phyloP scores from a whole-genome alignment of 345 rosid species.

The Pugionium dolabratum region DNA sequence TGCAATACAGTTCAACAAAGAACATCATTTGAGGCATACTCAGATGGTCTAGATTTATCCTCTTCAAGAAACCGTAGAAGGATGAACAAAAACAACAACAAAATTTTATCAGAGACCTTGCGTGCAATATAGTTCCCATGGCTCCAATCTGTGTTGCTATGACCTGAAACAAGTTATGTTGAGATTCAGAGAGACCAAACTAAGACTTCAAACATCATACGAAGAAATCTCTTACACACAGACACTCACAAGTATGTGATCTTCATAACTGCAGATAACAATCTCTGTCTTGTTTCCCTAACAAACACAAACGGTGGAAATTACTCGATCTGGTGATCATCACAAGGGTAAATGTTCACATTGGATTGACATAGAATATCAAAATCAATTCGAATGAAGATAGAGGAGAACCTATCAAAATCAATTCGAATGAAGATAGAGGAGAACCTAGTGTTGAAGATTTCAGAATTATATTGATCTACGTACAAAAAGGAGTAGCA shows the following conservation, averaged over 20 bases:
- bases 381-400: not conserved
- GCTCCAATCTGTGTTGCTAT: constrained; percentile 84
- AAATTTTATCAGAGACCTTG: constrained; percentile 43
- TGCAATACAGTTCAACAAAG: not conserved
- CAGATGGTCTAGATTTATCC: not conserved
- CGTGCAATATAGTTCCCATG: constrained; percentile 83
- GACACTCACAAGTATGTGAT: constrained; percentile 82
- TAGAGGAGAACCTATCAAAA: not conserved
- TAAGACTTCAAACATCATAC: not conserved
- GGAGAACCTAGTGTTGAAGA: not conserved
- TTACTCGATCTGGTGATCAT: not conserved
- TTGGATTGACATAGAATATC: not conserved
- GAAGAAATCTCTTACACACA: not conserved
- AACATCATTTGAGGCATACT: not conserved
- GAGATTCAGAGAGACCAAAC: constrained; percentile 16
- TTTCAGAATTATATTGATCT: no score
- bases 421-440: not conserved
- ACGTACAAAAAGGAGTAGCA: no score
- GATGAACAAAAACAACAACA: not conserved
- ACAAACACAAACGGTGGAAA: not conserved
- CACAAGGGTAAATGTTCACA: not conserved
- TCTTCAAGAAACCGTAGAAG: not conserved
- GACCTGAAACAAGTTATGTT: constrained; percentile 51
- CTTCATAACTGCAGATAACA: constrained; percentile 69
- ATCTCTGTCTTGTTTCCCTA: constrained; percentile 82